phyloP scores from a whole-genome alignment of 345 rosid genomes.

The Hevea brasiliensis region DNA sequence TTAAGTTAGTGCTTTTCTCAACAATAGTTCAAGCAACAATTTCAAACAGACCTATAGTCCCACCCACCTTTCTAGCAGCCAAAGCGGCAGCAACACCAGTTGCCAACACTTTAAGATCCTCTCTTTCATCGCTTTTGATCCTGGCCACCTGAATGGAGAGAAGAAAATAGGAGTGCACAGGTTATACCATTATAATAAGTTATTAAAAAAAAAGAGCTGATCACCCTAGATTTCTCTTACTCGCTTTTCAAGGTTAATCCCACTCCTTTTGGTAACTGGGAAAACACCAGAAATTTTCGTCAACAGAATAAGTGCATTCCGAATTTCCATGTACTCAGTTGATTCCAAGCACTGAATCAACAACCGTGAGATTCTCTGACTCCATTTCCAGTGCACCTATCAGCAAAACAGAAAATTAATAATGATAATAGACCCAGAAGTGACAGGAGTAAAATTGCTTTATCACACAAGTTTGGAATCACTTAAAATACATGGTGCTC shows the following conservation, averaged over 20 bases:
- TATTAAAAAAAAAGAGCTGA: constrained; percentile 8
- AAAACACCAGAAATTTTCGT: constrained; percentile 93
- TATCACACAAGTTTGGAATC: background rate
- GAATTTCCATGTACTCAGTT: constrained; percentile 95
- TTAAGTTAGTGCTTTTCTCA: too few relatives aligned
- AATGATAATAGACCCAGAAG: background rate
- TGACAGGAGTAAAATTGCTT: background rate
- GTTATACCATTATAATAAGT: constrained; percentile 18
- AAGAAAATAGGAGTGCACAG: constrained; percentile 9
- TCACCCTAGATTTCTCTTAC: constrained; percentile 42
- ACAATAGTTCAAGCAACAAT: too few relatives aligned
- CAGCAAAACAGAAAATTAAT: constrained; percentile 29
- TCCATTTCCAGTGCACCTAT: constrained; percentile 99
- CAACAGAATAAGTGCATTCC: constrained; percentile 90
- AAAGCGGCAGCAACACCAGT: constrained; percentile 98
- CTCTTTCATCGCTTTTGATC: constrained; percentile 92
- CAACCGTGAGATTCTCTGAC: constrained; percentile 86
- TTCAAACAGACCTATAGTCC: background rate
- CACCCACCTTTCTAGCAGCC: constrained; percentile 92
- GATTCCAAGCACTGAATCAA: constrained; percentile 97
- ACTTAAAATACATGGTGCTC: background rate
- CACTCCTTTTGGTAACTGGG: constrained; percentile 96
- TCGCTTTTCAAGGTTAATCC: constrained; percentile 97
- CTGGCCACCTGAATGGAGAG: constrained; percentile 64
- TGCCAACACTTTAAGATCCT: constrained; percentile 98